Percentiles rank a stretch among this genome's conserved stretches.
Evolutionary conservation across 306 rosid species (phyloP).

Genomic region (Acmispon strigosus): DNA sequence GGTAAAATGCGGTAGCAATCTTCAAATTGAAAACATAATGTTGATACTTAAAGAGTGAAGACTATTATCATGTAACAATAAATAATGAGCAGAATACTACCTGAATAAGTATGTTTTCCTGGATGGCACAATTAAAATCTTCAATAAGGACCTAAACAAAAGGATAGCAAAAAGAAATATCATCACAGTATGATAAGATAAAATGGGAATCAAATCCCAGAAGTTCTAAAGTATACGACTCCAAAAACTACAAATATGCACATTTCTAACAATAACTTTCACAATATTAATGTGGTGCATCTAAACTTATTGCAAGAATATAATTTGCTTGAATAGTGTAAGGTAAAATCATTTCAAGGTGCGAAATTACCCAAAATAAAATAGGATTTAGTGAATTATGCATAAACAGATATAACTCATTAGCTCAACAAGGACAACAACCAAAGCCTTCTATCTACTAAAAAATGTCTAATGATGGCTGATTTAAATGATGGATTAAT

Average conservation of each 20-base stretch:
- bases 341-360: not conserved
- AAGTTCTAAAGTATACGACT: not conserved
- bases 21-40: constrained; percentile 1
- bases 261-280: not conserved
- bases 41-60: not conserved
- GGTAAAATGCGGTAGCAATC: constrained; percentile 1
- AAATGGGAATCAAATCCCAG: not conserved
- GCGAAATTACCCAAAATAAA: not conserved
- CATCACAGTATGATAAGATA: not conserved
- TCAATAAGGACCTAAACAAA: constrained; percentile 68
- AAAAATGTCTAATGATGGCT: too few relatives aligned
- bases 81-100: constrained; percentile 28
- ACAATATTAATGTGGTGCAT: not conserved
- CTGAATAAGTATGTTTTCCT: constrained; percentile 95
- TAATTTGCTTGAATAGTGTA: not conserved
- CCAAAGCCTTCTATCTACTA: too few relatives aligned
- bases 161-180: constrained; percentile 6
- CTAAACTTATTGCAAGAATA: constrained; percentile 1
- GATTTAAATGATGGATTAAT: not conserved
- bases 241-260: not conserved
- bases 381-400: not conserved
- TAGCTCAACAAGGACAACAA: not conserved
- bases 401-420: not conserved
- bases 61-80: not conserved
- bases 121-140: constrained; percentile 95